A percentile compares a stretch with the other conserved stretches of the same genome.
phyloP scores from a whole-genome alignment of 2,329 filamentous ascomycete species.

The Fusarium sublunatum region DNA sequence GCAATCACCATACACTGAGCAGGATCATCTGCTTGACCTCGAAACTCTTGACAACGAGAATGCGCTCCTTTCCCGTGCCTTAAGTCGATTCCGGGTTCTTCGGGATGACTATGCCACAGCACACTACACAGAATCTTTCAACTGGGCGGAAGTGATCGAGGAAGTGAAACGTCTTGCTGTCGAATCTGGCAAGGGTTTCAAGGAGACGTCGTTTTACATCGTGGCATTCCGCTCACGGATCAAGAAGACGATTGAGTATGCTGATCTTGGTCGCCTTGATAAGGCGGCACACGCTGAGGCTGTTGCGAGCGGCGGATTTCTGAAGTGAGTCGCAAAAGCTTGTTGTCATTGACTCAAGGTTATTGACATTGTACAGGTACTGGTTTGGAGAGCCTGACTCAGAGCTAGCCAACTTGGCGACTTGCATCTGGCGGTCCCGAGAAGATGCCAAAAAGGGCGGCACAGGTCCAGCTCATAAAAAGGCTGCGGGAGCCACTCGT shows the following conservation, averaged over 20 bases:
- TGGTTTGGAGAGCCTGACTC: conserved; percentile 85
- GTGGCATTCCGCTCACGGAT: conserved; percentile 85
- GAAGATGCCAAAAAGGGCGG: conserved; percentile 70
- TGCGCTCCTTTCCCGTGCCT: conserved; percentile 76
- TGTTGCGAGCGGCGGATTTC: conserved; percentile 78
- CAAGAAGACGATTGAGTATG: conserved; percentile 72
- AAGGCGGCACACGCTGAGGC: conserved; percentile 84
- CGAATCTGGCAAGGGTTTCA: conserved; percentile 64
- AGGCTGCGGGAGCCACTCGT: conserved; percentile 74
- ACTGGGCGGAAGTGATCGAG: conserved; percentile 74
- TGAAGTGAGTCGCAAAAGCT: conserved; percentile 68
- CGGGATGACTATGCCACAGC: conserved; percentile 81
- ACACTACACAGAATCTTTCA: conserved; percentile 79
- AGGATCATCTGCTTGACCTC: conserved; percentile 79
- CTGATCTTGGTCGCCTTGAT: conserved; percentile 78
- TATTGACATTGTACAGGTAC: conserved; percentile 65
- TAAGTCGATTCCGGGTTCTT: conserved; percentile 71
- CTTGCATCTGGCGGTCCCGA: conserved; percentile 74
- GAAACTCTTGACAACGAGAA: conserved; percentile 72
- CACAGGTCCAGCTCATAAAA: conserved; percentile 67
- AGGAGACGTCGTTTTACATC: conserved; percentile 77
- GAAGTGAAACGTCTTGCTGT: conserved; percentile 65
- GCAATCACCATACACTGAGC: conserved; percentile 80
- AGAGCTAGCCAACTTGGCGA: conserved; percentile 82
- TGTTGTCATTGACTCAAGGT: neutral